These are phyloP conservation scores for Lasiodiplodia citricola DNA, from an alignment of 2,329 filamentous ascomycete species.

Conservation along the genomic window DNA sequence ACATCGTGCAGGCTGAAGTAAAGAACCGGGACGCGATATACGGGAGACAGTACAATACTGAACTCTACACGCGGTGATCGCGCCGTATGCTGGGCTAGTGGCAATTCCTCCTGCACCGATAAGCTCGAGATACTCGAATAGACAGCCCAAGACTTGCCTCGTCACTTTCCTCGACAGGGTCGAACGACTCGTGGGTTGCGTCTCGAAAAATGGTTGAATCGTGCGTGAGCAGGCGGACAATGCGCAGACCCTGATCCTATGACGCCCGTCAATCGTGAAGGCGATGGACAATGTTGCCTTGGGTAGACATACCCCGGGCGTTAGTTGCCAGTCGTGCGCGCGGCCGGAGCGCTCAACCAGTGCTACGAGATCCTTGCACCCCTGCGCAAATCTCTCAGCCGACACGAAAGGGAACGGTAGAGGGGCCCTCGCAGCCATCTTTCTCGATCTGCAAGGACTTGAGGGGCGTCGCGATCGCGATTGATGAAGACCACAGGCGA, in stretches of 20 bases:
- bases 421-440: not conserved
- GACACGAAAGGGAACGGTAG: slow-evolving; percentile 24
- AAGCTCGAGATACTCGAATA: not conserved
- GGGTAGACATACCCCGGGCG: slow-evolving; percentile 5
- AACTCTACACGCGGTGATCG: slow-evolving; percentile 34
- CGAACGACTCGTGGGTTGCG: not conserved
- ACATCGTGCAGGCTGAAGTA: slow-evolving; percentile 42
- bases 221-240: slow-evolving; percentile 8
- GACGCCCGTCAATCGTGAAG: slow-evolving; percentile 4
- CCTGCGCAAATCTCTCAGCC: slow-evolving; percentile 36
- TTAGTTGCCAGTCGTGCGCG: slow-evolving; percentile 35
- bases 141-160: slow-evolving; percentile 18
- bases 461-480: slow-evolving; percentile 1
- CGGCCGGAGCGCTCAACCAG: slow-evolving; percentile 30
- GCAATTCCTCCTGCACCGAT: slow-evolving; percentile 32
- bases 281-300: not conserved
- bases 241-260: slow-evolving; percentile 16
- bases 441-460: slow-evolving; percentile 10
- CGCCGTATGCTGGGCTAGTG: not conserved
- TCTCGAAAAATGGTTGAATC: not conserved
- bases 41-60: slow-evolving; percentile 50
- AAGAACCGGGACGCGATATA: slow-evolving; percentile 53
- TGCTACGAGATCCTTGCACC: slow-evolving; percentile 33
- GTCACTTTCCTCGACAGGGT: slow-evolving; percentile 18
- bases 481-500: not conserved